These are phyloP conservation scores for Bisporella sp. DNA, from an alignment of 2,329 filamentous ascomycete species.

Conservation along the genomic window DNA sequence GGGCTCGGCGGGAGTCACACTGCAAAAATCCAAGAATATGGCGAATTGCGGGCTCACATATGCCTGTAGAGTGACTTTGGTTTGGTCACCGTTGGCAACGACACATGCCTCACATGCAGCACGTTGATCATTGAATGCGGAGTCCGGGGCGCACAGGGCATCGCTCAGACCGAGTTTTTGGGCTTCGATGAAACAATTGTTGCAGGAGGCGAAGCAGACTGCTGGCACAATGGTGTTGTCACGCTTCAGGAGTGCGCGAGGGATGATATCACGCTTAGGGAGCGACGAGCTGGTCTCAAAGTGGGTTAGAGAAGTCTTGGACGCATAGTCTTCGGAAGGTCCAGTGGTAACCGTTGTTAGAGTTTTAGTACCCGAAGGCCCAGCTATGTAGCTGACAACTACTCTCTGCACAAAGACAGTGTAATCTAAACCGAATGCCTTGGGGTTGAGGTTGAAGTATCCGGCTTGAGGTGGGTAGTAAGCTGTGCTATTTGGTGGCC, in stretches of 20 bases:
- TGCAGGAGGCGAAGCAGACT: constrained; percentile 46
- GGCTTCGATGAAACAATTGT: constrained; percentile 40
- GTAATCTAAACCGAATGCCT: constrained; percentile 54
- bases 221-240: constrained; percentile 34
- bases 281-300: constrained; percentile 16
- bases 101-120: constrained; percentile 31
- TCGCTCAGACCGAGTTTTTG: constrained; percentile 39
- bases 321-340: constrained; percentile 38
- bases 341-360: constrained; percentile 43
- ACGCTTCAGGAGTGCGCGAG: constrained; percentile 28
- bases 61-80: constrained; percentile 6
- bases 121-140: constrained; percentile 34
- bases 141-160: constrained; percentile 36
- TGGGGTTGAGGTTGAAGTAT: constrained; percentile 60
- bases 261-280: constrained; percentile 1
- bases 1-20: constrained; percentile 7
- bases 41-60: constrained; percentile 18
- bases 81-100: constrained; percentile 4
- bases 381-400: constrained; percentile 27
- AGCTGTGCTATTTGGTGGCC: constrained; percentile 37
- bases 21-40: constrained; percentile 21
- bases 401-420: constrained; percentile 49
- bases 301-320: constrained; percentile 41
- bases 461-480: constrained; percentile 46
- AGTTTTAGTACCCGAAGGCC: constrained; percentile 6